Conservation (phyloP, 1,284 basidiomycete species). For the Cystobasidiaceae sp. region DNA sequence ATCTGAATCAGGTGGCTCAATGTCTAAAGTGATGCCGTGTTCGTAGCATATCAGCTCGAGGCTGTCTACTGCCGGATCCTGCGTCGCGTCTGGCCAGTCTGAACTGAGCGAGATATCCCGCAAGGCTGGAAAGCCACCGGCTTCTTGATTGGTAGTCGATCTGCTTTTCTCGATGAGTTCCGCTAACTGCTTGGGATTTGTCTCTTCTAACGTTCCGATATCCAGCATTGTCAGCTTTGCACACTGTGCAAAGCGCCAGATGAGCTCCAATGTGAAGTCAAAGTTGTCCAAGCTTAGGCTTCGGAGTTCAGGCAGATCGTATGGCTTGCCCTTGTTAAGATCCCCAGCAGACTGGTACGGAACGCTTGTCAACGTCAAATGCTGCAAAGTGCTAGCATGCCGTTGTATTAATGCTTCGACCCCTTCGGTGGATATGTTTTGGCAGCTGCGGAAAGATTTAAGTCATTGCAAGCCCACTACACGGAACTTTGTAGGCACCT, state of each 20-base stretch:
- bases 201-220: background rate
- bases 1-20: slow-evolving; percentile 13
- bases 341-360: background rate
- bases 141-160: background rate
- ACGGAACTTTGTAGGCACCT: too few relatives aligned
- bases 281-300: slow-evolving; percentile 1
- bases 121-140: slow-evolving; percentile 4
- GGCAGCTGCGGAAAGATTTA: too few relatives aligned
- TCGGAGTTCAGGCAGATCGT: background rate
- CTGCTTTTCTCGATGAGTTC: background rate
- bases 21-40: slow-evolving; percentile 4
- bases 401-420: slow-evolving; percentile 4
- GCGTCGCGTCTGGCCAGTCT: slow-evolving; percentile 14
- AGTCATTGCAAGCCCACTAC: too few relatives aligned
- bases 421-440: background rate
- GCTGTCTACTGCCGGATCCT: background rate
- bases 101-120: slow-evolving; percentile 5
- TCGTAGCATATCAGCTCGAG: slow-evolving; percentile 24
- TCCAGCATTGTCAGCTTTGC: slow-evolving; percentile 1
- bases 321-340: slow-evolving; percentile 15
- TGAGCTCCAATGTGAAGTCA: slow-evolving; percentile 1
- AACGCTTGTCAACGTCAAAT: background rate
- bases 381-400: background rate
- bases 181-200: background rate
- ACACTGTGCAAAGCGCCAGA: slow-evolving; percentile 18